Evolutionary conservation across 1,139 yeast species (phyloP).

Genomic region (Scheffersomyces titani): DNA sequence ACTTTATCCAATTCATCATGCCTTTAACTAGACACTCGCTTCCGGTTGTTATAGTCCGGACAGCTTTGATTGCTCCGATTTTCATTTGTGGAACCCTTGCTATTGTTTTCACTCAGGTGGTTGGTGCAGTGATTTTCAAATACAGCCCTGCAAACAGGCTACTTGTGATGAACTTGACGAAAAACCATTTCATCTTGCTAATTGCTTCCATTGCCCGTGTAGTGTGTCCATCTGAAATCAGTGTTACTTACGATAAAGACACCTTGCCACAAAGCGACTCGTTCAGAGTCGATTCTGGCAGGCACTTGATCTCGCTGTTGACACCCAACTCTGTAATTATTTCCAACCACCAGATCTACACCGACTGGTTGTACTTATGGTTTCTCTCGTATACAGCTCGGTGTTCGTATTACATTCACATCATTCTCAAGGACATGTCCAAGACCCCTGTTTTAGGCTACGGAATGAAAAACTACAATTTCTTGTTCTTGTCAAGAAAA

Average conservation of each 20-base stretch:
- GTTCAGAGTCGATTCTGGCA: conserved; percentile 19
- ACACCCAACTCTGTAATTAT: conserved; percentile 61
- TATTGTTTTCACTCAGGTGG: conserved; percentile 42
- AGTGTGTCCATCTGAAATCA: conserved; percentile 42
- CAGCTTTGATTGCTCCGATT: conserved; percentile 28
- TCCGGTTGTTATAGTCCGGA: conserved; percentile 15
- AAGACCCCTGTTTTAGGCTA: conserved; percentile 78
- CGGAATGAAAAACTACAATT: conserved; percentile 82
- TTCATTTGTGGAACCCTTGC: conserved; percentile 50
- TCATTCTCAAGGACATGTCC: conserved; percentile 76
- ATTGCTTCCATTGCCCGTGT: conserved; percentile 45
- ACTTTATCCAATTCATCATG: neutral
- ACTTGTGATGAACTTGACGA: conserved; percentile 47
- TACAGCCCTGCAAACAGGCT: conserved; percentile 28
- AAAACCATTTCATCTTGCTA: conserved; percentile 50
- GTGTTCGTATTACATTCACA: conserved; percentile 62
- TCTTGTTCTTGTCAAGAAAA: conserved; percentile 78
- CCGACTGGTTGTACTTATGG: conserved; percentile 96
- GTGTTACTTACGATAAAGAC: conserved; percentile 41
- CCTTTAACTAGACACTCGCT: neutral
- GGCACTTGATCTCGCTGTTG: conserved; percentile 32
- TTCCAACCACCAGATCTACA: conserved; percentile 89
- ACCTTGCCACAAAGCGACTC: conserved; percentile 18
- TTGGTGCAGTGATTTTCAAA: conserved; percentile 31
- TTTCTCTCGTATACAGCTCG: conserved; percentile 73